These are phyloP conservation scores for Tylopilus cervinicoccineus DNA, from an alignment of 768 basidiomycete genomes.

Conservation along the genomic window DNA sequence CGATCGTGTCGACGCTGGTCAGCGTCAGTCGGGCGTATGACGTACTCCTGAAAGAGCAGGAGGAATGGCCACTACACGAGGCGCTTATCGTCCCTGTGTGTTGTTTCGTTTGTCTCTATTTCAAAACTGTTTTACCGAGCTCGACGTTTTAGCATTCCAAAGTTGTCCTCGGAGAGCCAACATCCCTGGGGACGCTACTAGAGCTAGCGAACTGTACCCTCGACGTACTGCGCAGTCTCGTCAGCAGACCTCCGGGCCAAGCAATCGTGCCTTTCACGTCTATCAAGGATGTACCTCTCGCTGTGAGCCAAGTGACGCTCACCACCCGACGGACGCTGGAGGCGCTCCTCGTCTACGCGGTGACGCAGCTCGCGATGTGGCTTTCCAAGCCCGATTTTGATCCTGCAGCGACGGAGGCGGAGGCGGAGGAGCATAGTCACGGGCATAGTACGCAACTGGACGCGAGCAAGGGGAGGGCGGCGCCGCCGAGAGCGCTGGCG, in stretches of 20 bases:
- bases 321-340: slow-evolving; percentile 65
- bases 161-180: slow-evolving; percentile 75
- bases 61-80: slow-evolving; percentile 69
- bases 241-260: slow-evolving; percentile 57
- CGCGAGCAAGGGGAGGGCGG: slow-evolving; percentile 36
- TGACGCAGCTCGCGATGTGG: slow-evolving; percentile 79
- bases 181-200: slow-evolving; percentile 83
- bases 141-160: slow-evolving; percentile 64
- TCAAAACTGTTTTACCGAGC: too few species aligned
- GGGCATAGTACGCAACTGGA: slow-evolving; percentile 16
- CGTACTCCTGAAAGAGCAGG: slow-evolving; percentile 58
- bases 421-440: slow-evolving; percentile 40
- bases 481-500: slow-evolving; percentile 47
- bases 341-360: slow-evolving; percentile 61
- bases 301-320: slow-evolving; percentile 53
- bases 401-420: slow-evolving; percentile 35
- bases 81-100: slow-evolving; percentile 72
- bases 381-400: slow-evolving; percentile 71
- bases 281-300: slow-evolving; percentile 32
- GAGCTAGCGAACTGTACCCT: slow-evolving; percentile 77
- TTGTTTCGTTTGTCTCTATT: too few species aligned
- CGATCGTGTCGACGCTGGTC: slow-evolving; percentile 65
- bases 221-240: slow-evolving; percentile 67
- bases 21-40: slow-evolving; percentile 66
- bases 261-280: slow-evolving; percentile 38